Evolutionary conservation across 2,329 filamentous ascomycete genomes (phyloP).

Genomic region (Penicillium sp.): DNA sequence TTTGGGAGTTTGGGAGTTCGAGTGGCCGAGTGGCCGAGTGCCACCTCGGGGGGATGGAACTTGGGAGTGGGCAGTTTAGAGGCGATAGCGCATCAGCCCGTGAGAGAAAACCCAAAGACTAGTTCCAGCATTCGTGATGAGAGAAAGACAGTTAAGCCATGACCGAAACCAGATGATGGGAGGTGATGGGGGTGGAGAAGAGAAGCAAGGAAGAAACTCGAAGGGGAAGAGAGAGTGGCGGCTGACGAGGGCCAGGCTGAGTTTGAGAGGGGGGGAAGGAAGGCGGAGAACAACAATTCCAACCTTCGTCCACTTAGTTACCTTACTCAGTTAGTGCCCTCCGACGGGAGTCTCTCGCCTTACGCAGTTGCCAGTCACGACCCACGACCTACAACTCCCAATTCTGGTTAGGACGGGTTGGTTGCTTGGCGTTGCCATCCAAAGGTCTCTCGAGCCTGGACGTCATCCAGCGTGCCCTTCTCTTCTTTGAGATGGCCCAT

Average conservation of each 20-base stretch:
- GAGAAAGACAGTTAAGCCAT: conserved; percentile 17
- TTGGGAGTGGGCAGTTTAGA: no score
- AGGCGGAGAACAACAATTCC: conserved; percentile 25
- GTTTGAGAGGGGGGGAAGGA: not conserved
- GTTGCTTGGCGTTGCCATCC: no score
- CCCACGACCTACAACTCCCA: not conserved
- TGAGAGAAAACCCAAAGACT: conserved; percentile 12
- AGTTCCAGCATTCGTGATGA: conserved; percentile 20
- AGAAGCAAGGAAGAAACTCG: conserved; percentile 17
- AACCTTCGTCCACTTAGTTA: conserved; percentile 9
- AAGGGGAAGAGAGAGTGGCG: conserved; percentile 21
- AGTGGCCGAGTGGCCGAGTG: not conserved
- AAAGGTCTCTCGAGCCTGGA: no score
- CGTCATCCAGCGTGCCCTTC: no score
- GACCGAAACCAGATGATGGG: conserved; percentile 3
- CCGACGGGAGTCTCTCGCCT: not conserved
- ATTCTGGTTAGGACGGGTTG: no score
- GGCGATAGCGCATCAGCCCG: no score
- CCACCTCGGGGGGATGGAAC: not conserved
- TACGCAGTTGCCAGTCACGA: not conserved
- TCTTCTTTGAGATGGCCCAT: no score
- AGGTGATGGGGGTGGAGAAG: conserved; percentile 2
- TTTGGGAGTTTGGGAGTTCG: not conserved
- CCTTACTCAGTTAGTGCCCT: not conserved
- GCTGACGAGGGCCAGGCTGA: conserved; percentile 28